Conservation (phyloP, 148 eudicot species). For the Spergularia marina region DNA sequence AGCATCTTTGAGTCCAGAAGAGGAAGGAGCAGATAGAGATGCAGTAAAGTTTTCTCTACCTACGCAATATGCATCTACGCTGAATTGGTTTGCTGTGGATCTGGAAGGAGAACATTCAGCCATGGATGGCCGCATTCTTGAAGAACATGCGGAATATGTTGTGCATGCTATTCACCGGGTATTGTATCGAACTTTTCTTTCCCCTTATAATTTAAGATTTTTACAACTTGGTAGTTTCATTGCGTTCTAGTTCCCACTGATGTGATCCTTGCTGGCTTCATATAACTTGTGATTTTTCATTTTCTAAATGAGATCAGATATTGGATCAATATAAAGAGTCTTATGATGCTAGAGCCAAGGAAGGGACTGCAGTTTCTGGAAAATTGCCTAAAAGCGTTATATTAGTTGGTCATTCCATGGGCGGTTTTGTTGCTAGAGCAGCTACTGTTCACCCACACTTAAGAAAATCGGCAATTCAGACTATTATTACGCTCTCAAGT, state of each 20-base stretch:
- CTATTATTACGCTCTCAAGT: conserved; percentile 82
- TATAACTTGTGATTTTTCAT: neutral
- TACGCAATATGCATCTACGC: conserved; percentile 55
- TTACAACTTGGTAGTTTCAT: neutral
- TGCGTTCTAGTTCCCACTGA: neutral
- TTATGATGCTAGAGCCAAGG: conserved; percentile 58
- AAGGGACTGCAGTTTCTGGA: conserved; percentile 61
- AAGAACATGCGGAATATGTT: conserved; percentile 93
- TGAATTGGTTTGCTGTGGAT: conserved; percentile 98
- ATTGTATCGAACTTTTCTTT: conserved; percentile 30
- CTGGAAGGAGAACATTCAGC: conserved; percentile 99
- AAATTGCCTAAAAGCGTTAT: conserved; percentile 71
- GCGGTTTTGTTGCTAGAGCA: conserved; percentile 99
- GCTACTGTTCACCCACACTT: conserved; percentile 72
- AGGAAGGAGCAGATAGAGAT: conserved; percentile 44
- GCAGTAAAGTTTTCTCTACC: conserved; percentile 48
- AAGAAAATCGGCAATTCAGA: conserved; percentile 79
- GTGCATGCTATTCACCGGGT: conserved; percentile 97
- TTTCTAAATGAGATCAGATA: conserved; percentile 46
- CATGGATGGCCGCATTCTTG: conserved; percentile 92
- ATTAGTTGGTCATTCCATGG: conserved; percentile 98
- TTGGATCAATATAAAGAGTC: conserved; percentile 86
- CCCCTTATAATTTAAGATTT: neutral
- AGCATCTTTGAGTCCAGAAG: conserved; percentile 46
- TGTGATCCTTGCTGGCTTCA: neutral